These are phyloP conservation scores for Annulohypoxylon moriforme DNA, from an alignment of 495 filamentous ascomycete species.

Conservation along the genomic window DNA sequence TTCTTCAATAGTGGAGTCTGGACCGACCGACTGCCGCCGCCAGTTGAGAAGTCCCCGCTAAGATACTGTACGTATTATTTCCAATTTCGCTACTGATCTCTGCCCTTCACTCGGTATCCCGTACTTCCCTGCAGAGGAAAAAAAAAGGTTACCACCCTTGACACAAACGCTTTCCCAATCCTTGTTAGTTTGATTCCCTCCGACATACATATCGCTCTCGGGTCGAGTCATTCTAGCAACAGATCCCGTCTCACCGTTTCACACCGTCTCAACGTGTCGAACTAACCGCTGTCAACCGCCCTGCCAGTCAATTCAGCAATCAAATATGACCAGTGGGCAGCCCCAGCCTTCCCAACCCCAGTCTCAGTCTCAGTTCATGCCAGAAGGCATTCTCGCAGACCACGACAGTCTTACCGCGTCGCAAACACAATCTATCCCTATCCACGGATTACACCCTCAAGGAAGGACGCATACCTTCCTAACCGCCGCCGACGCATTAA, in stretches of 20 bases:
- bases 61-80: slow-evolving; percentile 27
- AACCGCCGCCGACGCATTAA: slow-evolving; percentile 42
- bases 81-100: slow-evolving; percentile 1
- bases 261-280: slow-evolving; percentile 37
- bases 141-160: slow-evolving; percentile 28
- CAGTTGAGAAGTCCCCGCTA: slow-evolving; percentile 8
- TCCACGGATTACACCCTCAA: slow-evolving; percentile 19
- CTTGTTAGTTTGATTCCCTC: slow-evolving; percentile 37
- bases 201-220: slow-evolving; percentile 19
- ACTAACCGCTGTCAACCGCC: slow-evolving; percentile 33
- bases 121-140: slow-evolving; percentile 30
- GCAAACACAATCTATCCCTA: slow-evolving; percentile 16
- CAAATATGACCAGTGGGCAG: slow-evolving; percentile 38
- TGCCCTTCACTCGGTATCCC: slow-evolving; percentile 28
- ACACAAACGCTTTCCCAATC: slow-evolving; percentile 43
- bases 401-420: slow-evolving; percentile 30
- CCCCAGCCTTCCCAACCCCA: slow-evolving; percentile 38
- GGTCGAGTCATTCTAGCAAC: slow-evolving; percentile 41
- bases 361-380: slow-evolving; percentile 35
- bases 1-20: slow-evolving; percentile 31
- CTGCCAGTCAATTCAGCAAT: slow-evolving; percentile 25
- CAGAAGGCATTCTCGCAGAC: slow-evolving; percentile 33
- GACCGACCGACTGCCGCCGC: slow-evolving; percentile 27
- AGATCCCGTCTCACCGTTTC: slow-evolving; percentile 41
- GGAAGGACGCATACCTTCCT: slow-evolving; percentile 30